phyloP scores from a whole-genome alignment of 352 stramenopile genomes.

The Phytophthora nicotianae region DNA sequence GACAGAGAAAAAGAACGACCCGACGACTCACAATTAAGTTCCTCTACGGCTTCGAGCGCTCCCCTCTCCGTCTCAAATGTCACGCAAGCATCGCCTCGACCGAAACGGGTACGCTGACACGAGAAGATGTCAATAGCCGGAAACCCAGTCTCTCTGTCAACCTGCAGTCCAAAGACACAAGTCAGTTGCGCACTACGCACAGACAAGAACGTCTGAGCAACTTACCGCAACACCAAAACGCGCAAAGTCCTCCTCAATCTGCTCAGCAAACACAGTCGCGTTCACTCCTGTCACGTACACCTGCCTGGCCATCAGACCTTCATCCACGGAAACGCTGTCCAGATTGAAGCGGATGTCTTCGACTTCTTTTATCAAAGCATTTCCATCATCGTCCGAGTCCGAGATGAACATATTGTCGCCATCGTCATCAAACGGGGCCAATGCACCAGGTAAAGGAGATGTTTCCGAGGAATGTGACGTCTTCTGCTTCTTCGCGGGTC shows the following conservation, averaged over 20 bases:
- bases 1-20: background rate
- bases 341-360: slow-evolving; percentile 67
- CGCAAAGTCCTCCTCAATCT: slow-evolving; percentile 59
- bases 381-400: slow-evolving; percentile 54
- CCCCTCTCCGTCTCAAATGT: slow-evolving; percentile 48
- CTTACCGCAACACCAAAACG: slow-evolving; percentile 62
- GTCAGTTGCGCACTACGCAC: slow-evolving; percentile 15
- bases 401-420: slow-evolving; percentile 48
- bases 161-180: slow-evolving; percentile 31
- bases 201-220: slow-evolving; percentile 3
- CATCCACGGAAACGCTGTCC: slow-evolving; percentile 45
- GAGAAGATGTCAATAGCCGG: slow-evolving; percentile 56
- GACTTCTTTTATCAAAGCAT: slow-evolving; percentile 26
- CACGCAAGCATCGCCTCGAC: slow-evolving; percentile 58
- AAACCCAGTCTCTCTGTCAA: slow-evolving; percentile 51
- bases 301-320: slow-evolving; percentile 38
- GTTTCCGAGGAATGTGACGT: slow-evolving; percentile 5
- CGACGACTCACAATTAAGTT: slow-evolving; percentile 51
- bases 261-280: slow-evolving; percentile 42
- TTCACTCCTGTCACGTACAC: slow-evolving; percentile 71
- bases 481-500: slow-evolving; percentile 35
- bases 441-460: slow-evolving; percentile 13
- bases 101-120: slow-evolving; percentile 54
- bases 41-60: slow-evolving; percentile 50
- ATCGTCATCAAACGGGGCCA: slow-evolving; percentile 42